phyloP scores from a whole-genome alignment of 495 filamentous ascomycete species.

The Neurospora sp. region DNA sequence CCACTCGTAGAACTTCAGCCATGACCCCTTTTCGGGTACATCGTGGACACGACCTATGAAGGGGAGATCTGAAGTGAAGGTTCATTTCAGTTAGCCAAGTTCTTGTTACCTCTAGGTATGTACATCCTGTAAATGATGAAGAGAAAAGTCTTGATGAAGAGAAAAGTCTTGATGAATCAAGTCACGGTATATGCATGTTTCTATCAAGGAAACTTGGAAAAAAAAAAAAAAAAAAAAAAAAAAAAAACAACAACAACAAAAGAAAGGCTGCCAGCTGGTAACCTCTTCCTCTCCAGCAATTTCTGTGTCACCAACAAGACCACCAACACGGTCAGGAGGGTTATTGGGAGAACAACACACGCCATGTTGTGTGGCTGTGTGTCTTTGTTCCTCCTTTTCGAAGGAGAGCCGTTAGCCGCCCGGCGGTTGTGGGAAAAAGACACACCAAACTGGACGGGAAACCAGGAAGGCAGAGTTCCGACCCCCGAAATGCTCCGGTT shows the following conservation, averaged over 20 bases:
- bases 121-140: not conserved
- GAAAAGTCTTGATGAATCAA: not conserved
- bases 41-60: slow-evolving; percentile 51
- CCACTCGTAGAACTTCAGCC: slow-evolving; percentile 55
- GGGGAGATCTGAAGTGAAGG: slow-evolving; percentile 29
- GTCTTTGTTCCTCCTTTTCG: not conserved
- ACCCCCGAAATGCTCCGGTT: not conserved
- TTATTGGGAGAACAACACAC: not conserved
- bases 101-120: not conserved
- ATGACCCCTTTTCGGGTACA: slow-evolving; percentile 39
- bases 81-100: not conserved
- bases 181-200: not conserved
- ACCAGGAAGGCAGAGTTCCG: not conserved
- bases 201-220: not conserved
- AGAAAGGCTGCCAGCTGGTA: slow-evolving; percentile 16
- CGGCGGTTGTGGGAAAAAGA: not conserved
- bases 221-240: too few species aligned
- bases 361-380: not conserved
- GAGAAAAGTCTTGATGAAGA: too few species aligned
- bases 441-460: not conserved
- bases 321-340: not conserved
- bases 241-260: too few species aligned
- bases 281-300: slow-evolving; percentile 10
- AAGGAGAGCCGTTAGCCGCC: not conserved
- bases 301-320: slow-evolving; percentile 1